These are phyloP conservation scores for Staphylotrichum longicolle DNA, from an alignment of 495 filamentous ascomycete genomes.

Conservation along the genomic window DNA sequence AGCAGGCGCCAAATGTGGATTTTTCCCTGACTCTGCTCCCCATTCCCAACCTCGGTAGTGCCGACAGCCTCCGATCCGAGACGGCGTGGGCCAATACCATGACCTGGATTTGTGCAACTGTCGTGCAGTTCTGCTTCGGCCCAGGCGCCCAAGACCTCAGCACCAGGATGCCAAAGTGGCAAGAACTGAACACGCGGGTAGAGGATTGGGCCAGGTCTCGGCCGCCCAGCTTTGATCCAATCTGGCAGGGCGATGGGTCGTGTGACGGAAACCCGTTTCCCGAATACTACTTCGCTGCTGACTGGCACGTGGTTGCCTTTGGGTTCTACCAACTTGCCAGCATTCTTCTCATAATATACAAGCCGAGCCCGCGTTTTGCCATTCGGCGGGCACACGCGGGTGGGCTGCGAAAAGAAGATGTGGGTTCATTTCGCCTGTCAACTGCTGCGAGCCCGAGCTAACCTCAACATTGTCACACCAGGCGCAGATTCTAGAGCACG, in stretches of 20 bases:
- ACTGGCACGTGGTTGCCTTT: neutral
- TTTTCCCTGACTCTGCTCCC: constrained; percentile 3
- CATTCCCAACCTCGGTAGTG: neutral
- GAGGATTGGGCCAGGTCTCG: constrained; percentile 2
- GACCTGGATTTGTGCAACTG: constrained; percentile 1
- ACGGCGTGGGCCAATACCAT: constrained; percentile 6
- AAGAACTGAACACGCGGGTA: neutral
- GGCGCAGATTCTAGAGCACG: neutral
- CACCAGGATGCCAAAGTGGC: constrained; percentile 2
- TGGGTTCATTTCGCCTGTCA: neutral
- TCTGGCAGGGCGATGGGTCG: neutral
- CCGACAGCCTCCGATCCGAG: neutral
- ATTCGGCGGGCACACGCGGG: neutral
- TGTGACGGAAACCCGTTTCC: neutral
- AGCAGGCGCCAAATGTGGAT: constrained; percentile 2
- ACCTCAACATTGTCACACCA: neutral
- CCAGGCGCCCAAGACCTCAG: neutral
- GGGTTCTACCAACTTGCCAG: constrained; percentile 1
- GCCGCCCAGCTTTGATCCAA: constrained; percentile 1
- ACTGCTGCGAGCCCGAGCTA: neutral
- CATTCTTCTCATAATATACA: constrained; percentile 4
- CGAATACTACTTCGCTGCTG: constrained; percentile 2
- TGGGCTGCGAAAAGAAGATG: constrained; percentile 1
- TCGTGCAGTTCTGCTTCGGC: constrained; percentile 6
- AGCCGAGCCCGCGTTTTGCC: neutral